Evolutionary conservation across 169 alveolate species (phyloP).

Genomic region (Babesia sp.): DNA sequence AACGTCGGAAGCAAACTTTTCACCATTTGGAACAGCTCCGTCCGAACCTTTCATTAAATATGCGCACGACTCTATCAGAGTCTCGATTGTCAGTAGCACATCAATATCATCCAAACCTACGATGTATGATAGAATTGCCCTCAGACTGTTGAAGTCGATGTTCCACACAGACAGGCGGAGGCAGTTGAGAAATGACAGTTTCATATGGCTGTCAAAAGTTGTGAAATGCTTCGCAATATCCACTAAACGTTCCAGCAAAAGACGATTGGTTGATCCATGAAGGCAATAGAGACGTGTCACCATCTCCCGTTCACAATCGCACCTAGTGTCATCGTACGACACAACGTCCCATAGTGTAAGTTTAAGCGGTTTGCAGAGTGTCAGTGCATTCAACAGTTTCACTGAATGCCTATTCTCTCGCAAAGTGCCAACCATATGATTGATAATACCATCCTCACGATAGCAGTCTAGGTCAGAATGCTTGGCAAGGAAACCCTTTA

Average conservation of each 20-base stretch:
- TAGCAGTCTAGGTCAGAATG: slow-evolving; percentile 36
- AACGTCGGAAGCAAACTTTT: slow-evolving; percentile 4
- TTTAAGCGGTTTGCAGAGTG: slow-evolving; percentile 35
- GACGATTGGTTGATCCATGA: slow-evolving; percentile 17
- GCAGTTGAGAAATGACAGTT: slow-evolving; percentile 27
- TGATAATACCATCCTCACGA: slow-evolving; percentile 21
- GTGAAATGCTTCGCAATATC: slow-evolving; percentile 3
- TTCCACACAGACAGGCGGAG: slow-evolving; percentile 24
- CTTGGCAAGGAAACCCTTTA: slow-evolving; percentile 13
- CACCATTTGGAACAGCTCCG: slow-evolving; percentile 15
- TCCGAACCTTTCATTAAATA: slow-evolving; percentile 13
- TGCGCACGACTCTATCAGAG: slow-evolving; percentile 26
- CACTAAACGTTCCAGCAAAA: slow-evolving; percentile 1
- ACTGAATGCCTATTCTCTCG: slow-evolving; percentile 3
- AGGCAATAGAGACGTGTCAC: slow-evolving; percentile 20
- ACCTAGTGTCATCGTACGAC: slow-evolving; percentile 8
- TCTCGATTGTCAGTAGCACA: slow-evolving; percentile 18
- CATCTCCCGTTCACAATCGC: slow-evolving; percentile 33
- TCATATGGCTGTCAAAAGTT: slow-evolving; percentile 3
- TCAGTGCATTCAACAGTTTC: slow-evolving; percentile 18
- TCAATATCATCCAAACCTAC: slow-evolving; percentile 19
- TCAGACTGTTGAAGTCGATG: slow-evolving; percentile 28
- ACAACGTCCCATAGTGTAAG: slow-evolving; percentile 30
- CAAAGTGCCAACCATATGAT: neutral
- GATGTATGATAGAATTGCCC: slow-evolving; percentile 13